These are phyloP conservation scores for Biscutella laevigata DNA, from an alignment of 441 rosid species.

Conservation along the genomic window DNA sequence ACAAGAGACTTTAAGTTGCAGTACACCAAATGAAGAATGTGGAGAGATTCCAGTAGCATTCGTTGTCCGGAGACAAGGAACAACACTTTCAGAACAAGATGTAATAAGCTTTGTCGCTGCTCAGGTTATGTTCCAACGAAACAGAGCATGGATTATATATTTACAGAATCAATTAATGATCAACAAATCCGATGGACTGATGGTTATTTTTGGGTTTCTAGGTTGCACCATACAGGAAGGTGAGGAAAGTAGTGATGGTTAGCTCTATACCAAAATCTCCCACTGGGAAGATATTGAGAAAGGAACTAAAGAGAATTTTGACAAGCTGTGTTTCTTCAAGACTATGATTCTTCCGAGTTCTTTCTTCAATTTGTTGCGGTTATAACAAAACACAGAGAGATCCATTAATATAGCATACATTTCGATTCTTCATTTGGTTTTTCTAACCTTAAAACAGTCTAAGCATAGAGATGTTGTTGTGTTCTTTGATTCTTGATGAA, in stretches of 20 bases:
- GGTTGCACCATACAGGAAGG: conserved; percentile 84
- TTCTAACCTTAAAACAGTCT: neutral
- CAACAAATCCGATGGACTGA: neutral
- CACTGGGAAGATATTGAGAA: conserved; percentile 76
- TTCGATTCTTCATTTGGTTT: conserved; percentile 1
- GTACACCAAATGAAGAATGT: conserved; percentile 39
- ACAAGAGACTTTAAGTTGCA: conserved; percentile 6
- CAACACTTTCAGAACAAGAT: conserved; percentile 40
- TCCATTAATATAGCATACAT: neutral
- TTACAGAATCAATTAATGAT: neutral
- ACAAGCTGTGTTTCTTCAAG: conserved; percentile 29
- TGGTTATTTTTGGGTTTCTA: conserved; percentile 1
- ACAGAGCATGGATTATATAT: neutral
- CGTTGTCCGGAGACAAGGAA: conserved; percentile 48
- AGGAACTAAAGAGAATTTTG: conserved; percentile 40
- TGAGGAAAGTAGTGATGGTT: conserved; percentile 61
- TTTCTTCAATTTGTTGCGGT: neutral
- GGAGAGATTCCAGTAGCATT: conserved; percentile 88
- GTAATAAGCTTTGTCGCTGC: conserved; percentile 49
- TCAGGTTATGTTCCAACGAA: conserved; percentile 35
- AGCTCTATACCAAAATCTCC: conserved; percentile 62
- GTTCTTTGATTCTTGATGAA: neutral
- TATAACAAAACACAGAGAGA: conserved; percentile 1
- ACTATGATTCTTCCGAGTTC: conserved; percentile 29
- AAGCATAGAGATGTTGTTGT: neutral